phyloP scores from a whole-genome alignment of 441 rosid genomes.

The Croton laevigatus region DNA sequence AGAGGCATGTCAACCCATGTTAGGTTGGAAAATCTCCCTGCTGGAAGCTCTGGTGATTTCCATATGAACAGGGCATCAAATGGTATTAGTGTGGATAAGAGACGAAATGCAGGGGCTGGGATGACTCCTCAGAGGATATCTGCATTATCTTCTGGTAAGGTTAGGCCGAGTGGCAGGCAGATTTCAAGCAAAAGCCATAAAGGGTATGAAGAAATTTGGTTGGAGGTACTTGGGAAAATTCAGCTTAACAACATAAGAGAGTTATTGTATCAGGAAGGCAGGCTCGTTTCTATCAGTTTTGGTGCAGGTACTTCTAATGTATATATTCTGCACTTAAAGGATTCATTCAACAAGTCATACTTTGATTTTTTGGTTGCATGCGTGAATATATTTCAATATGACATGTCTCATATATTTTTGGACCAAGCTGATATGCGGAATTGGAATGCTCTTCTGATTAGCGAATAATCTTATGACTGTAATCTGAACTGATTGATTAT shows the following conservation, averaged over 20 bases:
- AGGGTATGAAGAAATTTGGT: conserved; percentile 79
- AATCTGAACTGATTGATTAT: too few relatives aligned
- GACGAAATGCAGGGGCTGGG: conserved; percentile 43
- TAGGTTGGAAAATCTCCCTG: conserved; percentile 35
- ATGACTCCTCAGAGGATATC: conserved; percentile 40
- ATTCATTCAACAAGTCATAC: conserved; percentile 12
- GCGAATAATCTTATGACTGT: background rate
- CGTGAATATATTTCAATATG: background rate
- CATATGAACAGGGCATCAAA: conserved; percentile 31
- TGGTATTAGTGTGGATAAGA: conserved; percentile 31
- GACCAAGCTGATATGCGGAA: background rate
- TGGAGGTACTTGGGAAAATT: conserved; percentile 71
- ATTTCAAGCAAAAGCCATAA: conserved; percentile 36
- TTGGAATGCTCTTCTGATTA: background rate
- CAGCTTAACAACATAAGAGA: conserved; percentile 52
- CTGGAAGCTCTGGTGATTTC: conserved; percentile 36
- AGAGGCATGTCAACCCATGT: conserved; percentile 38
- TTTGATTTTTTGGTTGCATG: background rate
- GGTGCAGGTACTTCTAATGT: conserved; percentile 66
- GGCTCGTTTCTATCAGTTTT: conserved; percentile 70
- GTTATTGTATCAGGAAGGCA: conserved; percentile 85
- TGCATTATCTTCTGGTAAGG: conserved; percentile 29
- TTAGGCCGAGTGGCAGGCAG: conserved; percentile 36
- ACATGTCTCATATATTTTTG: background rate
- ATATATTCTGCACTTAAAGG: conserved; percentile 19